phyloP scores from a whole-genome alignment of 768 basidiomycete species.

The Scleroderma bovista region DNA sequence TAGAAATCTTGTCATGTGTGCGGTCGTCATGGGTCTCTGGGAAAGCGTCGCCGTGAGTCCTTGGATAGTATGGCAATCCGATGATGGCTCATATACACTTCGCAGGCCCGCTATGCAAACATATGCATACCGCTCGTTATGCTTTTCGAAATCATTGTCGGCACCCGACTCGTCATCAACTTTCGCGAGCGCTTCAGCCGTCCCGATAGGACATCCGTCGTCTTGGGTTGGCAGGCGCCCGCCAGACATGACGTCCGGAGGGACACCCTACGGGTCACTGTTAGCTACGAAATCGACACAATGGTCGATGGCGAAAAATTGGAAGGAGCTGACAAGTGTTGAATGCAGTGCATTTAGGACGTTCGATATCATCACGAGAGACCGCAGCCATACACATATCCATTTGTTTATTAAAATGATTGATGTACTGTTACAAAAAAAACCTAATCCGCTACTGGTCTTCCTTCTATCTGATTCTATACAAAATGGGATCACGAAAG shows the following conservation, averaged over 20 bases:
- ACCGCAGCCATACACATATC: too few species aligned
- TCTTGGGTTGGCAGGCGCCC: conserved; percentile 9
- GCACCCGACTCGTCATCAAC: conserved; percentile 26
- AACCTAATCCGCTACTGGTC: neutral
- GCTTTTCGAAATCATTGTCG: conserved; percentile 25
- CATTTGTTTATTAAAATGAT: too few species aligned
- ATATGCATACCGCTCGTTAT: conserved; percentile 27
- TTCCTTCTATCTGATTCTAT: neutral
- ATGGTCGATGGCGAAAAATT: conserved; percentile 8
- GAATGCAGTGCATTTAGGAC: conserved; percentile 3
- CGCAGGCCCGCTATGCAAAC: conserved; percentile 22
- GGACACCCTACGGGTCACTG: conserved; percentile 2
- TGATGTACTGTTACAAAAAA: neutral
- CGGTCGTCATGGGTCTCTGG: conserved; percentile 24
- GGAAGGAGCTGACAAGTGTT: neutral
- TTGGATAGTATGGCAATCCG: neutral
- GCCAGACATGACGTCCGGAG: conserved; percentile 3
- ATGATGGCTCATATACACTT: neutral
- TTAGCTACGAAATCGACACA: conserved; percentile 17
- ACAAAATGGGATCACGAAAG: neutral
- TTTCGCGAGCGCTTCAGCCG: conserved; percentile 26
- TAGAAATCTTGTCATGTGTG: conserved; percentile 22
- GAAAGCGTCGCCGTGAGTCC: conserved; percentile 17
- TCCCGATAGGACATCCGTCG: conserved; percentile 5
- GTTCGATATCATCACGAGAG: neutral